Conservation (phyloP, 768 basidiomycete genomes). For the Galerina marginata region DNA sequence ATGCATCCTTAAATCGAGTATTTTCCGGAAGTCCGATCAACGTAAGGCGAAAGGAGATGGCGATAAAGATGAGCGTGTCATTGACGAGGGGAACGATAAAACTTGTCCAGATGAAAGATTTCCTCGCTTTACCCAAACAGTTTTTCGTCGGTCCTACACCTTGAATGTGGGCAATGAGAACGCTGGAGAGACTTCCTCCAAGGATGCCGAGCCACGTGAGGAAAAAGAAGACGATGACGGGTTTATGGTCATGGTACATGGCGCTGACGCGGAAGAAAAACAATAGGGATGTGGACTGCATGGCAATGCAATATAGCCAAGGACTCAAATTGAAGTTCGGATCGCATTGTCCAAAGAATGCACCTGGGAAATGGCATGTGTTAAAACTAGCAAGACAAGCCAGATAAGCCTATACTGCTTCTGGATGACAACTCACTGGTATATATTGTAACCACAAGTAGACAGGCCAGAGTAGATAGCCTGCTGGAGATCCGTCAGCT, state of each 20-base stretch:
- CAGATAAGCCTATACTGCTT: not conserved
- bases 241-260: slow-evolving; percentile 8
- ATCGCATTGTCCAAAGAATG: slow-evolving; percentile 9
- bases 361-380: not conserved
- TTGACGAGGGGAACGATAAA: slow-evolving; percentile 23
- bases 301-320: slow-evolving; percentile 3
- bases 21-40: not conserved
- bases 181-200: not conserved
- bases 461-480: slow-evolving; percentile 1
- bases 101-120: slow-evolving; percentile 5
- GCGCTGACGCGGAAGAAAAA: slow-evolving; percentile 20
- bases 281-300: slow-evolving; percentile 7
- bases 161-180: not conserved
- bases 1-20: not conserved
- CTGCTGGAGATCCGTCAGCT: not conserved
- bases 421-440: not conserved
- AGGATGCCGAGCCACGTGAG: slow-evolving; percentile 11
- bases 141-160: slow-evolving; percentile 10
- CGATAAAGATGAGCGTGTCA: slow-evolving; percentile 34
- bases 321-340: not conserved
- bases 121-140: not conserved
- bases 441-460: slow-evolving; percentile 4
- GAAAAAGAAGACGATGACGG: slow-evolving; percentile 10
- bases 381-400: not conserved
- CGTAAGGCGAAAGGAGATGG: slow-evolving; percentile 33